These are phyloP conservation scores for Fusarium solani-melongenae DNA, from an alignment of 2,329 filamentous ascomycete species.

Conservation along the genomic window DNA sequence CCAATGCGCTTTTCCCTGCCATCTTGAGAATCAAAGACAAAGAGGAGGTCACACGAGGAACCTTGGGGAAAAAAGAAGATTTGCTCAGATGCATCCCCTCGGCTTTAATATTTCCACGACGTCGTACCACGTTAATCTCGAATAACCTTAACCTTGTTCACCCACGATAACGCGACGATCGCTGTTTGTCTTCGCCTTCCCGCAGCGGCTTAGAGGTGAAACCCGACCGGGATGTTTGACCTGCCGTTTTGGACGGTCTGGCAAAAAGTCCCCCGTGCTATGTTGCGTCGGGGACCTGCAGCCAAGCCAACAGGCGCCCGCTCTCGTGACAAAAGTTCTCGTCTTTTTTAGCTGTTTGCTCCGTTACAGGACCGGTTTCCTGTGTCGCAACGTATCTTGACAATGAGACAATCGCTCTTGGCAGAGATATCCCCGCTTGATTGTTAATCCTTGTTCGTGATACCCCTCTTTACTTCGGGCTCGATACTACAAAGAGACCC, in stretches of 20 bases:
- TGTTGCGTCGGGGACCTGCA: slow-evolving; percentile 27
- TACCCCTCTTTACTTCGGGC: background rate
- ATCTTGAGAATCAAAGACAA: slow-evolving; percentile 6
- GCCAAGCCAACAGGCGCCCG: slow-evolving; percentile 24
- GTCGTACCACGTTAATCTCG: background rate
- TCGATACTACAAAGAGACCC: background rate
- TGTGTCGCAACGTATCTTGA: background rate
- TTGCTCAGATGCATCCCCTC: background rate
- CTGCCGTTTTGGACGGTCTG: slow-evolving; percentile 28
- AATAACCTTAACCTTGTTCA: slow-evolving; percentile 29
- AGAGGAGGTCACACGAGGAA: slow-evolving; percentile 1
- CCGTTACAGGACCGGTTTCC: background rate
- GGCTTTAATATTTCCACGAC: slow-evolving; percentile 2
- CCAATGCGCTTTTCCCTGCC: slow-evolving; percentile 16
- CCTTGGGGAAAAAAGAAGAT: background rate
- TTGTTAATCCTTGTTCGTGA: background rate
- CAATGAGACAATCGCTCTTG: background rate
- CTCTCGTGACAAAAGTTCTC: slow-evolving; percentile 29
- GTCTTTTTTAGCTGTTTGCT: background rate
- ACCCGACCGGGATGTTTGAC: slow-evolving; percentile 6
- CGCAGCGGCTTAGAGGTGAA: slow-evolving; percentile 28
- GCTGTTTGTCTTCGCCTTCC: slow-evolving; percentile 25
- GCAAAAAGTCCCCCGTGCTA: slow-evolving; percentile 30
- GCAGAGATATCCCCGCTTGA: background rate
- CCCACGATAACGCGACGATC: background rate